These are phyloP conservation scores for Rugonectria rugulosa DNA, from an alignment of 2,329 filamentous ascomycete genomes.

Conservation along the genomic window DNA sequence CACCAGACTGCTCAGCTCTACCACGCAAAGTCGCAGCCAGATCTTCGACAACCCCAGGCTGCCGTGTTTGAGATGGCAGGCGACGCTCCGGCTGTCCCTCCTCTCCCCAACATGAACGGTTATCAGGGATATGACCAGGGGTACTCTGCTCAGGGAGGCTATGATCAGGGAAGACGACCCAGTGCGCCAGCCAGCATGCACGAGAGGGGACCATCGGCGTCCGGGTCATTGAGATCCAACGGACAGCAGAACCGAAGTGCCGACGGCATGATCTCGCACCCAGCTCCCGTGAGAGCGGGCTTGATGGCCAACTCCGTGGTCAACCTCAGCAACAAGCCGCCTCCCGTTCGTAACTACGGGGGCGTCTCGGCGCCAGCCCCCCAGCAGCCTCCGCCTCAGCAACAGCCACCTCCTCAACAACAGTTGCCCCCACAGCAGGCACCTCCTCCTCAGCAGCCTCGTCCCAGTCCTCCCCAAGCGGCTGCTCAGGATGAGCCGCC, in stretches of 20 bases:
- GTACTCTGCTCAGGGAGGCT: slow-evolving; percentile 32
- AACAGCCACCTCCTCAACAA: slow-evolving; percentile 43
- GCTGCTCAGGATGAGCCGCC: slow-evolving; percentile 48
- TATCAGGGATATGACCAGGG: slow-evolving; percentile 41
- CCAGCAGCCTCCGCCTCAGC: slow-evolving; percentile 34
- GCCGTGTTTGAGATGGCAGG: slow-evolving; percentile 78
- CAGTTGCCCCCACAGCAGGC: slow-evolving; percentile 43
- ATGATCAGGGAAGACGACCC: slow-evolving; percentile 41
- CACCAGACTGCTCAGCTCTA: slow-evolving; percentile 62
- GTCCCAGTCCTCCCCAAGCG: slow-evolving; percentile 32
- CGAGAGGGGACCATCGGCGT: no score
- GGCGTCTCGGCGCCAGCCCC: slow-evolving; percentile 53
- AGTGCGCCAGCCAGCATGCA: slow-evolving; percentile 41
- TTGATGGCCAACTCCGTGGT: slow-evolving; percentile 66
- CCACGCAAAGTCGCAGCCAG: slow-evolving; percentile 72
- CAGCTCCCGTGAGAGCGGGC: slow-evolving; percentile 69
- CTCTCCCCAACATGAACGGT: slow-evolving; percentile 47
- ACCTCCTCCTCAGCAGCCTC: slow-evolving; percentile 41
- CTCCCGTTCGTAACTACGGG: slow-evolving; percentile 65
- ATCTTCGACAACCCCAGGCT: slow-evolving; percentile 68
- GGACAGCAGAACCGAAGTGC: slow-evolving; percentile 44
- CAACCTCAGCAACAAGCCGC: slow-evolving; percentile 63
- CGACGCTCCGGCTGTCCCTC: slow-evolving; percentile 66
- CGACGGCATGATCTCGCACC: slow-evolving; percentile 65
- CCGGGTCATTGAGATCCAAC: slow-evolving; percentile 14